Evolutionary conservation across 306 rosid genomes (phyloP).

Genomic region (Parietaria judaica): DNA sequence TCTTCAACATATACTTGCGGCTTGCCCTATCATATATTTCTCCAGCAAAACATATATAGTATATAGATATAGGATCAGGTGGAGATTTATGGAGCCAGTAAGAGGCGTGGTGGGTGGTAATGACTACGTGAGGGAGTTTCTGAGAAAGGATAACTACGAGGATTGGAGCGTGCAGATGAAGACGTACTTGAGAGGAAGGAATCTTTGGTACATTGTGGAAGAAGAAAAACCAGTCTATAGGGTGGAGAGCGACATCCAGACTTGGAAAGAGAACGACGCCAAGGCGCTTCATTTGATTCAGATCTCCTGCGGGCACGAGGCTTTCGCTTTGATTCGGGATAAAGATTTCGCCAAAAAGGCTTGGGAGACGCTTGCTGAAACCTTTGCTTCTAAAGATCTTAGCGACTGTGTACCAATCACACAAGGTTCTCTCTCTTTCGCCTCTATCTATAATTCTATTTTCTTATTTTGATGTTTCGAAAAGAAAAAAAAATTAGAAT

Average conservation of each 20-base stretch:
- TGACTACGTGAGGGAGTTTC: background rate
- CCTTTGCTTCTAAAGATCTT: background rate
- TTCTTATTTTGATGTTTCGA: too few species aligned
- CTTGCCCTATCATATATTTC: too few species aligned
- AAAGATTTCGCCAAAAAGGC: background rate
- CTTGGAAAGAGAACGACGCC: background rate
- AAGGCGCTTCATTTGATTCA: background rate
- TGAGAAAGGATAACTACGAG: background rate
- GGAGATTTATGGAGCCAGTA: too few species aligned
- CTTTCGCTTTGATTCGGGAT: background rate
- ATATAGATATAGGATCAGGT: too few species aligned
- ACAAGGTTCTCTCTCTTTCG: too few species aligned
- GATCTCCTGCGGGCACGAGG: background rate
- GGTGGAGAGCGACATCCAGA: background rate
- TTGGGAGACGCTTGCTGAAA: background rate
- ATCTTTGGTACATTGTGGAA: background rate
- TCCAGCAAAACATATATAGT: too few species aligned
- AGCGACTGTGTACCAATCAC: too few species aligned
- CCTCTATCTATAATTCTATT: too few species aligned
- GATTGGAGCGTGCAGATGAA: background rate
- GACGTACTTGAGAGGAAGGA: background rate
- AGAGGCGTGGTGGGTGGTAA: background rate
- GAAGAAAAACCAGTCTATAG: background rate
- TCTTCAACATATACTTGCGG: too few species aligned
- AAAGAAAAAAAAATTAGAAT: too few species aligned